phyloP scores from a whole-genome alignment of 345 rosid species.

The Moringa oleifera region DNA sequence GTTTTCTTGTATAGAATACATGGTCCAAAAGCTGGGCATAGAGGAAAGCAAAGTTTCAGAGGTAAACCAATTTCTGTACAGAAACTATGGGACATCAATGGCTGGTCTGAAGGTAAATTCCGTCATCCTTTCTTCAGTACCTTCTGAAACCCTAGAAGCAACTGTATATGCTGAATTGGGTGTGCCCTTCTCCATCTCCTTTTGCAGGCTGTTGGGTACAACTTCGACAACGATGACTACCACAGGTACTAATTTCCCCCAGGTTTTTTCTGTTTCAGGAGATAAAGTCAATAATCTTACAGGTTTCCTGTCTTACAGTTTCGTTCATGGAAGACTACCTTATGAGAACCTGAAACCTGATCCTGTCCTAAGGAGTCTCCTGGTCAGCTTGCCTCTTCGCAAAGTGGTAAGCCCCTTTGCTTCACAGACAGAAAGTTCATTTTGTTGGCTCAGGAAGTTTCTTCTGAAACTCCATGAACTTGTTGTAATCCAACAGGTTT shows the following conservation, averaged over 20 bases:
- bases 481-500: conserved; percentile 28
- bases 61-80: conserved; percentile 55
- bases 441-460: background rate
- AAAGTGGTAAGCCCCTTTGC: conserved; percentile 55
- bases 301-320: conserved; percentile 19
- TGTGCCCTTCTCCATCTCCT: background rate
- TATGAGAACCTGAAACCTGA: conserved; percentile 79
- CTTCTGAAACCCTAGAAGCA: background rate
- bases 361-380: conserved; percentile 61
- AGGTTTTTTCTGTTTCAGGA: background rate
- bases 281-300: background rate
- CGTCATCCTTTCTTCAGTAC: background rate
- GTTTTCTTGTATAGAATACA: conserved; percentile 39
- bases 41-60: conserved; percentile 48
- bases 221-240: conserved; percentile 71
- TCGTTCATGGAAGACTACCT: conserved; percentile 78
- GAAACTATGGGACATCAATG: conserved; percentile 80
- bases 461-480: background rate
- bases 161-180: too few species aligned
- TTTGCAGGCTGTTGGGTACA: conserved; percentile 78
- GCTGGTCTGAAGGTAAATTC: conserved; percentile 78
- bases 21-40: conserved; percentile 66
- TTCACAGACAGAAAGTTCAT: background rate
- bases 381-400: conserved; percentile 55
- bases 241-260: conserved; percentile 37